Evolutionary conservation across 2,329 filamentous ascomycete species (phyloP).

Genomic region (Moelleriella libera): DNA sequence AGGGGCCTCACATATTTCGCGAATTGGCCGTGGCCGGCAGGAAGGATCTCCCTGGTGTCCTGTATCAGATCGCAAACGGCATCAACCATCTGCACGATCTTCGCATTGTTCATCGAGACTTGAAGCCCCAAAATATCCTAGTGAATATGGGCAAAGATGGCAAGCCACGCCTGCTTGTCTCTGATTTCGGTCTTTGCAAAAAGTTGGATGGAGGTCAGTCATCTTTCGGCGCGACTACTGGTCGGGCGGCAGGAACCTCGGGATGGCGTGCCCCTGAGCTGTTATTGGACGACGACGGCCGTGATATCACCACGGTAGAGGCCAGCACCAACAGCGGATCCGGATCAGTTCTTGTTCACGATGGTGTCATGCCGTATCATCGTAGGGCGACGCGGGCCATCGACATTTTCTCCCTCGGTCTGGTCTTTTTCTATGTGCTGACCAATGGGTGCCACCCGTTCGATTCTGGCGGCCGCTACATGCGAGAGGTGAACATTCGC

Average conservation of each 20-base stretch:
- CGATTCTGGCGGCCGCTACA: slow-evolving; percentile 85
- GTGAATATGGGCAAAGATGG: slow-evolving; percentile 60
- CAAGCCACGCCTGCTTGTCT: slow-evolving; percentile 77
- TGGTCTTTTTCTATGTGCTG: slow-evolving; percentile 98
- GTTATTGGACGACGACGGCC: slow-evolving; percentile 63
- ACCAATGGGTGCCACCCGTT: slow-evolving; percentile 88
- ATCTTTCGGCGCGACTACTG: slow-evolving; percentile 87
- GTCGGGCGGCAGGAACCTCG: slow-evolving; percentile 81
- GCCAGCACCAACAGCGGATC: slow-evolving; percentile 46
- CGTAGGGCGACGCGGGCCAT: slow-evolving; percentile 88
- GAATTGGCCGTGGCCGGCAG: slow-evolving; percentile 60
- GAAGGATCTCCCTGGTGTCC: slow-evolving; percentile 60
- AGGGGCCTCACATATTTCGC: slow-evolving; percentile 53
- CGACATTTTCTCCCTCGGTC: slow-evolving; percentile 91
- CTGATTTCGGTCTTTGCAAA: slow-evolving; percentile 95
- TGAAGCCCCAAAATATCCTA: slow-evolving; percentile 96
- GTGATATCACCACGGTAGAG: slow-evolving; percentile 31
- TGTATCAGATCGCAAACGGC: slow-evolving; percentile 83
- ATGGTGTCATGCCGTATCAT: slow-evolving; percentile 41
- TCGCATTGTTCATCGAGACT: slow-evolving; percentile 89
- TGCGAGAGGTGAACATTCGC: slow-evolving; percentile 94
- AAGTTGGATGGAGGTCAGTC: slow-evolving; percentile 90
- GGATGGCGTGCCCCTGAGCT: slow-evolving; percentile 96
- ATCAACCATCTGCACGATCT: slow-evolving; percentile 80
- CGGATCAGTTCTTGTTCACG: slow-evolving; percentile 39